Base-by-base conservation (phyloP, 208 protist genomes). In the Phytomonas francai region DNA sequence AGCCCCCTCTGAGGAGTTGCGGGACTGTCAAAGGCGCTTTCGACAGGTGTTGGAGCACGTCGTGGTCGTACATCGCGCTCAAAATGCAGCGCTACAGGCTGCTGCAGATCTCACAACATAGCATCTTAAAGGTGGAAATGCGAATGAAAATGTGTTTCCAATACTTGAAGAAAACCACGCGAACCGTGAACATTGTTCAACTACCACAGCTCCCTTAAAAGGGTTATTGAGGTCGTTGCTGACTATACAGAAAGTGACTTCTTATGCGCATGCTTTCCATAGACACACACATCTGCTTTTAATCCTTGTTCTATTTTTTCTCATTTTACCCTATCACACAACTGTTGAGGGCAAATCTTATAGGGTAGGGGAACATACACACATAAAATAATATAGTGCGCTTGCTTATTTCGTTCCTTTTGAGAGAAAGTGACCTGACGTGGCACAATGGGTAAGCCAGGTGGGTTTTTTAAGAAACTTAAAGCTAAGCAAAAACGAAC, bases 391-490 rank as follows among this genome's bases (percentile, higher is more conserved):
- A 27, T 33, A 54, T 58, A 65, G 25, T n/a, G 11, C n/a, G 19
- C 11, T 27, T 70, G 12, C 32, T 29, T 60, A 27, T 59, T 67
- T 65, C 25, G 16, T 65, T 39, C 63, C 63, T 70, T 58, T 60
- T 28, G 49, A 33, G 36, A 25, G 59, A n/a, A 34, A 68, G 31
- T 16, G 32, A 25, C 30, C n/a, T 25, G 12, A 27, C 16, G 19
- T 25, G 39, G 31, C 9, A 63, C 30, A 25, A 89, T 92, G 85
- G 85, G 85, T 7, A 89, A 88, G 49, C 80, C 85, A 0, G 86
- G 84, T 28, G 89, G 89, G 2, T 94, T 94, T 73, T 94, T 94
- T 69, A 90, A 89, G 71, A 68, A 76, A 59, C 76, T 94, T 3
- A 89, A 91, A 74, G 78, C 81, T 29, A 91, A 92, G 74, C 80